These are phyloP conservation scores for button mushroom (Agaricus bisporus) DNA, from an alignment of 768 basidiomycete genomes.

Conservation along the genomic window DNA sequence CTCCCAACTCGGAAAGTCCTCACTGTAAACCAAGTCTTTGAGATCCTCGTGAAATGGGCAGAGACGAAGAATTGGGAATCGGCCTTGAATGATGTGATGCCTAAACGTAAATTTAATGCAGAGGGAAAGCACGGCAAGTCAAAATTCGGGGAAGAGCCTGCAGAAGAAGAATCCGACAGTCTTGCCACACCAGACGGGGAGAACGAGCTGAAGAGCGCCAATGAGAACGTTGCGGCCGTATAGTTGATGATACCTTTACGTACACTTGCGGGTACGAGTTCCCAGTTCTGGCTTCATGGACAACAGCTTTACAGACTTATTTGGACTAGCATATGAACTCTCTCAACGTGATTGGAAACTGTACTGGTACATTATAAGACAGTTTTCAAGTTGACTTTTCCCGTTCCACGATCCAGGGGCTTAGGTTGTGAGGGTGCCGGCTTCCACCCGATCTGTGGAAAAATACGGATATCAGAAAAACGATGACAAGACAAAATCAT, in stretches of 20 bases:
- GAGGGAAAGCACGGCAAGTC: constrained; percentile 24
- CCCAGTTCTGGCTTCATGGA: no score
- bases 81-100: constrained; percentile 86
- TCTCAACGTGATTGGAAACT: not conserved
- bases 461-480: not conserved
- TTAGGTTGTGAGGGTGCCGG: constrained; percentile 36
- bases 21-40: constrained; percentile 95
- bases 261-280: no score
- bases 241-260: no score
- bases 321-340: not conserved
- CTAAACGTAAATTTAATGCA: constrained; percentile 79
- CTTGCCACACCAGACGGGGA: not conserved
- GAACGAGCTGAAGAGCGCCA: not conserved
- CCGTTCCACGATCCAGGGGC: constrained; percentile 39
- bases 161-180: not conserved
- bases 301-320: not conserved
- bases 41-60: constrained; percentile 89
- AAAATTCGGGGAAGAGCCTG: constrained; percentile 9
- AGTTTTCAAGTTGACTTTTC: constrained; percentile 37
- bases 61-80: constrained; percentile 80
- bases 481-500: not conserved
- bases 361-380: constrained; percentile 21
- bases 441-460: constrained; percentile 40
- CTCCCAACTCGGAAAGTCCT: constrained; percentile 90
- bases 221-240: not conserved